Base-by-base conservation (phyloP, 164 flowering plant species). In the Stephania yunnanensis region DNA sequence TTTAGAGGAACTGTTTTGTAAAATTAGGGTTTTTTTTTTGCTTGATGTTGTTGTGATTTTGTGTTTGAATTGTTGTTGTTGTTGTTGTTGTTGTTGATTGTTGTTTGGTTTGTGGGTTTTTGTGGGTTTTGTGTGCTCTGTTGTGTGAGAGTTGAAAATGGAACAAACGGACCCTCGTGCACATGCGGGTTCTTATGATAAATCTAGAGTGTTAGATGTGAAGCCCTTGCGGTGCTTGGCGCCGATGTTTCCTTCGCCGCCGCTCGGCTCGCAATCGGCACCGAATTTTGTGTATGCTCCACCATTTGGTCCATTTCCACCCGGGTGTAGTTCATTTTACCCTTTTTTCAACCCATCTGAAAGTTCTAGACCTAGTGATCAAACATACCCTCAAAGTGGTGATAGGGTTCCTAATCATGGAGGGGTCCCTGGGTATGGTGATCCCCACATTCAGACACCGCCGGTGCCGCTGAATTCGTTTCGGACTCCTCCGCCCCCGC, bases 161-260 rank as follows among this genome's bases (percentile, higher is more conserved):
- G 55, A 50, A 50, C 12, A 11, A 11, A 15, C 55, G 11, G 55
- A 15, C 15, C 0, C 55, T 58, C n/a, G 20, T 17, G 17, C 65
- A 52, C 13, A 10, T 15, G 17, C 89, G 68, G 82, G 81, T 63
- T 15, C 81, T 61, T 31, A 84, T 30, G 94, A 89, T 52, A 91
- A 90, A 75, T 81, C 90, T 46, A 85, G 78, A 78, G 92, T 94
- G 63, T 76, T 89, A 76, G 84, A 90, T 83, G 91, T 94, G 19
- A 92, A 76, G 80, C 98, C 98, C 2, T 76, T 92, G 78, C 83
- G 95, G 22, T 69, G 82, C 73, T 84, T 94, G 72, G 85, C 66
- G 52, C 98, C 98, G 0, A 73, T 89, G 69, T 89, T 92, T 79
- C 88, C 95, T 25, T 74, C 84, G 46, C 75, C 86, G 70, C 84